Base-by-base conservation (phyloP, 495 filamentous ascomycete genomes). In the Glarea lozoyensis region DNA sequence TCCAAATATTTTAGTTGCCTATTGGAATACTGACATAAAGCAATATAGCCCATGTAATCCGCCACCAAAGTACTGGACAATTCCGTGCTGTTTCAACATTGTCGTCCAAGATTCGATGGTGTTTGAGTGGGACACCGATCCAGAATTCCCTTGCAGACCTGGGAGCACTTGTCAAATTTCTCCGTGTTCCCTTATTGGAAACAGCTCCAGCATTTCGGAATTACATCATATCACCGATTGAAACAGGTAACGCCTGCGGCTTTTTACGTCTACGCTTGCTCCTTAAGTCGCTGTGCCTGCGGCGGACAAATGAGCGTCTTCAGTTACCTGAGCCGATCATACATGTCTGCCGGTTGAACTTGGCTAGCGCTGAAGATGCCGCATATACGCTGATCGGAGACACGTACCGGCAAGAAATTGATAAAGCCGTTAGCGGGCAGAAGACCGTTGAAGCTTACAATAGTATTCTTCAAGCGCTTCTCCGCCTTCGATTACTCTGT, bases 51-150 rank as follows among this genome's bases (percentile, higher is more conserved):
- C 2, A 87, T 94, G 39, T 75, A 88, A 15, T 89, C 88, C 44
- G 78, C 77, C 18, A 72, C 73, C 23, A 82, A 86, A 0, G 84
- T 83, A 52, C 73, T 70, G 3, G 70, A 83, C 0, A 58, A 76
- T 40, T 83, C 86, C 11, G 84, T 79, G 2, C 63, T 61, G 36
- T 55, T 96, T 10, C 55, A 73, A 10, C n/a, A n/a, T n/a, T n/a
- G n/a, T n/a, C n/a, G n/a, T 81, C 86, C 0, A 67, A 77, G 31
- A 85, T 81, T 27, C 71, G 83, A 46, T 96, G 89, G 89, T 79
- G 78, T 2, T 58, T 94, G 16, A 89, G 86, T 0, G 86, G 86
- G 31, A 88, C 83, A 0, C 82, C 84, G 0, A 84, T 88, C 39
- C 70, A 75, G 32, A 76, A 77, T 42, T 55, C 50, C 2, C 51